These are phyloP conservation scores for Pseudogymnoascus sp. DNA, from an alignment of 2,329 filamentous ascomycete genomes.

Conservation along the genomic window DNA sequence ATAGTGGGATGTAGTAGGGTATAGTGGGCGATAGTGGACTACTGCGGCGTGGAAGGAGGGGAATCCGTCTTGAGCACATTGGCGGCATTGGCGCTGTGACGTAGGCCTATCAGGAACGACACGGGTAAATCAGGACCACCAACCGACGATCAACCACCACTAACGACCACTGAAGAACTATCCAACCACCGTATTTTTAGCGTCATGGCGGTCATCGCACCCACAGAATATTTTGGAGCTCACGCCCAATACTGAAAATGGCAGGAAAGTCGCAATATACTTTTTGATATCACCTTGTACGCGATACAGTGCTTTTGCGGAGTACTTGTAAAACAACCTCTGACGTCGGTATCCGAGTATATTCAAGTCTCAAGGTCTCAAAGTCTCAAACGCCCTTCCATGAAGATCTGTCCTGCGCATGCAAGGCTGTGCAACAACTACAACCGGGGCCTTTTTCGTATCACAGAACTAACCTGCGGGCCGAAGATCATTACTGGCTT, in stretches of 20 bases:
- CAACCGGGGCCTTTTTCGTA: not conserved
- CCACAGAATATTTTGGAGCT: constrained; percentile 2
- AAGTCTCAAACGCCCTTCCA: not conserved
- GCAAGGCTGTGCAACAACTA: not conserved
- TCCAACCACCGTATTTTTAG: not conserved
- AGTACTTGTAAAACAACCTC: not conserved
- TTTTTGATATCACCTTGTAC: not conserved
- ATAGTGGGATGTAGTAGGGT: not conserved
- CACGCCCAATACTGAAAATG: not conserved
- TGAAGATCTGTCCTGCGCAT: not conserved
- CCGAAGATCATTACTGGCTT: constrained; percentile 2
- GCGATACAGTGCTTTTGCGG: not conserved
- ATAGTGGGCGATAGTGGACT: not conserved
- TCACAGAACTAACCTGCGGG: not conserved
- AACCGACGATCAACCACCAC: not conserved
- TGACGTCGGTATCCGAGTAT: not conserved
- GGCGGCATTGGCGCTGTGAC: not conserved
- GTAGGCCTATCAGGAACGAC: constrained; percentile 2
- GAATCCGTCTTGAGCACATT: not conserved
- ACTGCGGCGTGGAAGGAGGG: not conserved
- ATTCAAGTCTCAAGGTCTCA: not conserved
- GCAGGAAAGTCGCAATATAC: not conserved
- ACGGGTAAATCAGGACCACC: not conserved
- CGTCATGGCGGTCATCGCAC: not conserved
- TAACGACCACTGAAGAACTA: too few relatives aligned